Conservation (phyloP, 352 stramenopile species). For the Globisporangium echinulatum region DNA sequence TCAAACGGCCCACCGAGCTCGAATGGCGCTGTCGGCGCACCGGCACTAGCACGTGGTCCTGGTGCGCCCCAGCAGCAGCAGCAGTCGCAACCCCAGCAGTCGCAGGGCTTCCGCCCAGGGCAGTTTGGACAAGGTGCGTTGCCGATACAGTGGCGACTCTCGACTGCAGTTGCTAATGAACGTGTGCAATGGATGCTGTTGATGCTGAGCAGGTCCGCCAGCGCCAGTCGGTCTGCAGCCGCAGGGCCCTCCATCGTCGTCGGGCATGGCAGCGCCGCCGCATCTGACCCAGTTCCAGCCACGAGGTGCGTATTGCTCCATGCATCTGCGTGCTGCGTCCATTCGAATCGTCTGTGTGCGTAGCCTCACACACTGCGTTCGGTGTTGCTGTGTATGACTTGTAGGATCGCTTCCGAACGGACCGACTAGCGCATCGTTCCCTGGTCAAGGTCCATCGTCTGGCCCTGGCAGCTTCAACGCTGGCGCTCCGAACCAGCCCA, state of each 20-base stretch:
- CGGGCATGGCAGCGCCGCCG: slow-evolving; percentile 15
- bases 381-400: too few species aligned
- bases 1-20: slow-evolving; percentile 12
- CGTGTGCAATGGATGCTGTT: neutral
- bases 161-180: too few species aligned
- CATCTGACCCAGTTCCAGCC: slow-evolving; percentile 40
- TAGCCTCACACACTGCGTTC: too few species aligned
- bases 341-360: too few species aligned
- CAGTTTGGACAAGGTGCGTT: slow-evolving; percentile 18
- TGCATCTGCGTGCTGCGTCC: neutral
- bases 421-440: slow-evolving; percentile 17
- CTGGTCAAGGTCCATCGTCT: slow-evolving; percentile 15
- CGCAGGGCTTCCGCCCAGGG: slow-evolving; percentile 14
- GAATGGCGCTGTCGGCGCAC: slow-evolving; percentile 2
- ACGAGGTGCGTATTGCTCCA: slow-evolving; percentile 13
- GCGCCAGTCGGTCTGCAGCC: slow-evolving; percentile 5
- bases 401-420: slow-evolving; percentile 17
- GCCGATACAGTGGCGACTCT: too few species aligned
- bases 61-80: slow-evolving; percentile 2
- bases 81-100: too few species aligned
- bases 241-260: slow-evolving; percentile 24
- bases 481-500: slow-evolving; percentile 6
- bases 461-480: slow-evolving; percentile 9
- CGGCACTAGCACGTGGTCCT: slow-evolving; percentile 1
- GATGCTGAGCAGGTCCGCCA: slow-evolving; percentile 2